These are phyloP conservation scores for Lentinula lateritia DNA, from an alignment of 768 basidiomycete species.

Conservation along the genomic window DNA sequence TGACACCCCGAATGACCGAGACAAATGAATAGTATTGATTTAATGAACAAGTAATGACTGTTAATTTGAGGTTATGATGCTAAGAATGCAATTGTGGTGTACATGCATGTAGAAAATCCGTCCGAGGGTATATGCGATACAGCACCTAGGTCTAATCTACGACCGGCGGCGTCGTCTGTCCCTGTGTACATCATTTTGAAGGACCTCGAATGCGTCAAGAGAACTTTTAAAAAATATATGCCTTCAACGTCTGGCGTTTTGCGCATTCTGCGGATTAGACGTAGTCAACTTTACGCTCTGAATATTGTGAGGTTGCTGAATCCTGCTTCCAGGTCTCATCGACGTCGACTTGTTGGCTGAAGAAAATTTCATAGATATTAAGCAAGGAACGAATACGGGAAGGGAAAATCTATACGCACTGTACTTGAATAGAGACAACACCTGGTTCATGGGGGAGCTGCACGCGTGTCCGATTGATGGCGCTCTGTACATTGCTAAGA, in stretches of 20 bases:
- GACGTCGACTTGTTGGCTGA: constrained; percentile 1
- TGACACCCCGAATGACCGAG: not conserved
- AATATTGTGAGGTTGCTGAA: not conserved
- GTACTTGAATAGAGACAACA: constrained; percentile 3
- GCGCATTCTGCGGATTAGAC: not conserved
- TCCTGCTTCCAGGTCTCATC: constrained; percentile 3
- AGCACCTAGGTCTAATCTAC: not conserved
- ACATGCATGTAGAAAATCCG: not conserved
- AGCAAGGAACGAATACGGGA: not conserved
- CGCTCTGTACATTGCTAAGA: constrained; percentile 1
- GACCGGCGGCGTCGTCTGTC: not conserved
- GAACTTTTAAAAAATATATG: too few relatives aligned
- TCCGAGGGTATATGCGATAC: not conserved
- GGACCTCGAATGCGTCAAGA: not conserved
- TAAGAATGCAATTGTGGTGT: not conserved
- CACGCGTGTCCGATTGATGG: not conserved
- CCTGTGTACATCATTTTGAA: not conserved
- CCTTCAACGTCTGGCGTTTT: not conserved
- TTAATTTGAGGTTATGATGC: not conserved
- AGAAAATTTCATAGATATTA: not conserved
- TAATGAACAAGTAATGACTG: not conserved
- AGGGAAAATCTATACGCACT: not conserved
- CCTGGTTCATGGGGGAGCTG: not conserved
- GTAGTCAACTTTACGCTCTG: constrained; percentile 4
- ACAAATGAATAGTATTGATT: not conserved